A percentile compares a stretch with the other conserved stretches of the same genome.
Conservation (phyloP, 495 filamentous ascomycete genomes). For the Glarea lozoyensis region DNA sequence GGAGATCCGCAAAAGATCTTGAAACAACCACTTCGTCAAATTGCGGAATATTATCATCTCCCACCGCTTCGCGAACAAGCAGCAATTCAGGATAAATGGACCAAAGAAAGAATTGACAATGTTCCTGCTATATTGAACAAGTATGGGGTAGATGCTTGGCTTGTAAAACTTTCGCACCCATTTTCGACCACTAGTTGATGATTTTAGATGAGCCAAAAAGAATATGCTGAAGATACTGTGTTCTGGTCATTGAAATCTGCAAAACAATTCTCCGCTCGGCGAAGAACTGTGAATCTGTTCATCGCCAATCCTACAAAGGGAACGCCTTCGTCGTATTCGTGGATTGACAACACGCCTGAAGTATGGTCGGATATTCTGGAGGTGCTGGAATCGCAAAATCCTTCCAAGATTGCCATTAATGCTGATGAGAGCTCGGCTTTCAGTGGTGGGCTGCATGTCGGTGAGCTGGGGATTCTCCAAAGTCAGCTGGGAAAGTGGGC, state of each 20-base stretch:
- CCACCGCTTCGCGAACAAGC: constrained; percentile 35
- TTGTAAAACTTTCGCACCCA: constrained; percentile 24
- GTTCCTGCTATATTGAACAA: constrained; percentile 32
- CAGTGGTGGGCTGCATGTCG: constrained; percentile 33
- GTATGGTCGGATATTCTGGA: constrained; percentile 27
- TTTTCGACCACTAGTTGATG: neutral
- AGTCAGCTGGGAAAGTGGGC: constrained; percentile 28
- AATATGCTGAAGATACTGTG: constrained; percentile 38
- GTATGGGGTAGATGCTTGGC: constrained; percentile 37
- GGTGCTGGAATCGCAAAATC: constrained; percentile 24
- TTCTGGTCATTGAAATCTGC: constrained; percentile 39
- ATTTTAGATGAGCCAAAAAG: constrained; percentile 35
- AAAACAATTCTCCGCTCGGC: constrained; percentile 33
- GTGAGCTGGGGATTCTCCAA: constrained; percentile 28
- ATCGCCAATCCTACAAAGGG: constrained; percentile 22
- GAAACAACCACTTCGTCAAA: no score
- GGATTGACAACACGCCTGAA: constrained; percentile 35
- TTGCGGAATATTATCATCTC: constrained; percentile 26
- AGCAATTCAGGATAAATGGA: constrained; percentile 32
- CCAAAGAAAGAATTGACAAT: constrained; percentile 25
- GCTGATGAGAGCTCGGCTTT: constrained; percentile 31
- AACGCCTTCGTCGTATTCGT: constrained; percentile 17
- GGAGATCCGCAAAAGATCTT: no score
- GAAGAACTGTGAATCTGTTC: constrained; percentile 35
- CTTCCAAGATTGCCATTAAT: constrained; percentile 31